These are phyloP conservation scores for Protomyces inundatus DNA, from an alignment of 1,139 yeast genomes.

Conservation along the genomic window DNA sequence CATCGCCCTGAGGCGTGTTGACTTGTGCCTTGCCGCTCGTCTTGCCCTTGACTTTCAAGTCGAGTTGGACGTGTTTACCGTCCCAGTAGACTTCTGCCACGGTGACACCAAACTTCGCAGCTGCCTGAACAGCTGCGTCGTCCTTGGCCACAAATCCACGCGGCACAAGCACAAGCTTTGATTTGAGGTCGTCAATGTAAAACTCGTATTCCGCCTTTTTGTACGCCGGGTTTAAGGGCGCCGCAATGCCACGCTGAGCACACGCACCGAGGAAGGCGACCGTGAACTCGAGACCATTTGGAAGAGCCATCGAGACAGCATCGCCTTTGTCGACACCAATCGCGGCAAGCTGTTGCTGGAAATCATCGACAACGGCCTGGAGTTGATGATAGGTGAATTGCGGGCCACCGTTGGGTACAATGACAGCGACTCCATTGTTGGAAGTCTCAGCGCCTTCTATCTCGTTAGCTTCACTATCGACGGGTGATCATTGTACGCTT, in stretches of 20 bases:
- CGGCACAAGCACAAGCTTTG: slow-evolving; percentile 54
- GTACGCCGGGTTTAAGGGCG: slow-evolving; percentile 60
- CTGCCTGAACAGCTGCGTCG: slow-evolving; percentile 48
- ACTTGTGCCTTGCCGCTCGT: slow-evolving; percentile 41
- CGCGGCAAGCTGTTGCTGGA: slow-evolving; percentile 21
- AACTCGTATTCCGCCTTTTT: slow-evolving; percentile 56
- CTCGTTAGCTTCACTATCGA: background rate
- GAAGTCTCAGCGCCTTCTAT: slow-evolving; percentile 11
- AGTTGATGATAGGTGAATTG: slow-evolving; percentile 18
- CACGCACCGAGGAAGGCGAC: slow-evolving; percentile 53
- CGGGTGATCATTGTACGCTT: background rate
- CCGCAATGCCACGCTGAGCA: slow-evolving; percentile 53
- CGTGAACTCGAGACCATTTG: slow-evolving; percentile 55
- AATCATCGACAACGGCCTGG: slow-evolving; percentile 19
- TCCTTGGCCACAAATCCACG: slow-evolving; percentile 40
- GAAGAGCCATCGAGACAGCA: slow-evolving; percentile 54
- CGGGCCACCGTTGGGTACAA: slow-evolving; percentile 22
- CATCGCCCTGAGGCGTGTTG: slow-evolving; percentile 43
- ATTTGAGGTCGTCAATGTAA: slow-evolving; percentile 54
- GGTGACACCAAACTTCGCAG: slow-evolving; percentile 45
- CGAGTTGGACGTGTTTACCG: slow-evolving; percentile 41
- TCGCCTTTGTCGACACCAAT: slow-evolving; percentile 22
- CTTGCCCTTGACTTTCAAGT: slow-evolving; percentile 41
- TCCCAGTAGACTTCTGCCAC: slow-evolving; percentile 52
- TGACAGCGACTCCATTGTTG: slow-evolving; percentile 6